Conservation (phyloP, 331 rosid genomes). For the Pyrus hybrid region DNA sequence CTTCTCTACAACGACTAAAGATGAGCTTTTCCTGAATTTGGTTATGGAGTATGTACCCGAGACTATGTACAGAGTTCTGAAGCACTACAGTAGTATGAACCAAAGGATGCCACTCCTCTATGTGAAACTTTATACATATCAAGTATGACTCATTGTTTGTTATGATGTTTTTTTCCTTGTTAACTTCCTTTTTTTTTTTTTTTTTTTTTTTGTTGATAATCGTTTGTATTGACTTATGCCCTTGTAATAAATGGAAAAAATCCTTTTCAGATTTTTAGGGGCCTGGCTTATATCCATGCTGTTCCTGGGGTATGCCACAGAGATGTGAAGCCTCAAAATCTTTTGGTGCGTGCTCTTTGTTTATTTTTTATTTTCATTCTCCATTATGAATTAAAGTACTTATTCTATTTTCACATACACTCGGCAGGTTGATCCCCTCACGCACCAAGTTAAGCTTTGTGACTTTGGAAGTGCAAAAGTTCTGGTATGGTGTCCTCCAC, state of each 20-base stretch:
- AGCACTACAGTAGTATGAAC: slow-evolving; percentile 73
- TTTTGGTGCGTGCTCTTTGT: slow-evolving; percentile 52
- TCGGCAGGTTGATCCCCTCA: slow-evolving; percentile 78
- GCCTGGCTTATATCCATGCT: slow-evolving; percentile 85
- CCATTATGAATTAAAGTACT: background rate
- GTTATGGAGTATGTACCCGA: slow-evolving; percentile 97
- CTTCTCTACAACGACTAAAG: slow-evolving; percentile 82
- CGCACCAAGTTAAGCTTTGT: slow-evolving; percentile 92
- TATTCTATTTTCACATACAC: slow-evolving; percentile 5
- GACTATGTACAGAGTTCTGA: slow-evolving; percentile 76
- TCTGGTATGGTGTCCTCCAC: slow-evolving; percentile 45
- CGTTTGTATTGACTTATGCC: background rate
- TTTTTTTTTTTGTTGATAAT: background rate
- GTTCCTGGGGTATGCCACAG: slow-evolving; percentile 92
- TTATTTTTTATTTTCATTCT: slow-evolving; percentile 1
- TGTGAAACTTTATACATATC: slow-evolving; percentile 87
- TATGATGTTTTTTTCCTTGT: background rate
- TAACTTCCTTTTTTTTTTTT: background rate
- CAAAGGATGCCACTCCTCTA: slow-evolving; percentile 90
- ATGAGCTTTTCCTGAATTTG: slow-evolving; percentile 85
- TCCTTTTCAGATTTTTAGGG: slow-evolving; percentile 70
- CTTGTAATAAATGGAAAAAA: slow-evolving; percentile 13
- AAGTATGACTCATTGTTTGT: slow-evolving; percentile 45
- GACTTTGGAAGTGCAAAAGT: slow-evolving; percentile 99
- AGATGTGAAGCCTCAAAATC: slow-evolving; percentile 97